Evolutionary conservation across 192 early-diverging fungal genomes (phyloP), one percentile per base, ranked within the genome.

Genomic region (Phlyctochytrium arcticum): DNA sequence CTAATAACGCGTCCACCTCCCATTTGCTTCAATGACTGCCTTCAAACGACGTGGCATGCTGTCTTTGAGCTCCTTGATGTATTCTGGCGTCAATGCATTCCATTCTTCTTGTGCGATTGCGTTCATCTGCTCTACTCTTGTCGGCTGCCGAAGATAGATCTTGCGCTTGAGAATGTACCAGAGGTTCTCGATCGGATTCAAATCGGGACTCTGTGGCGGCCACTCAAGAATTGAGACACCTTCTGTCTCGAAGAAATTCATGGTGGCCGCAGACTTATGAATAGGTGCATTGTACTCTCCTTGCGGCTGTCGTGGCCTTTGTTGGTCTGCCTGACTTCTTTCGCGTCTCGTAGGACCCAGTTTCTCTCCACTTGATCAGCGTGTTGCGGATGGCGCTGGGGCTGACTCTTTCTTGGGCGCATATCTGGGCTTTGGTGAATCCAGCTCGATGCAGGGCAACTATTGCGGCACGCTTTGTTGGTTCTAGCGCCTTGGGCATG

Each of bases 101-200:
- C 50, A 53, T 26, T 53, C 50, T 29, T 53, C 50, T 23, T 53
- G 1, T 23, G 24, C 50, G 2, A 53, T 2, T 0, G 19, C 21
- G 15, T 53, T 0, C 2, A 53, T 21, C 26, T 65, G 15, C 26
- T 53, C 3, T 53, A 26, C 17, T 2, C 2, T 53, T 15, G 10
- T 12, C 61, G 61, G 72, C 74, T 33, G 7, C 7, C 8, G 47
- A 9, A 0, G 1, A 29, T n/a, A 48, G 1, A 62, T 47, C 47
- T 31, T 26, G 2, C 35, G 17, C 34, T 50, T 54, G 10, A 63
- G 17, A 1, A 63, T 36, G 0, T 27, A 26, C 61, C 61, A 63
- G 5, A 53, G 26, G 30, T 63, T 51, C 36, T 63, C 61, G 34
- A 63, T 63, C 1, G 61, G 61, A 33, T 53, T 63, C 35, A 63